Conservation (phyloP, 352 stramenopile genomes). For the Plasmopara muralis region DNA sequence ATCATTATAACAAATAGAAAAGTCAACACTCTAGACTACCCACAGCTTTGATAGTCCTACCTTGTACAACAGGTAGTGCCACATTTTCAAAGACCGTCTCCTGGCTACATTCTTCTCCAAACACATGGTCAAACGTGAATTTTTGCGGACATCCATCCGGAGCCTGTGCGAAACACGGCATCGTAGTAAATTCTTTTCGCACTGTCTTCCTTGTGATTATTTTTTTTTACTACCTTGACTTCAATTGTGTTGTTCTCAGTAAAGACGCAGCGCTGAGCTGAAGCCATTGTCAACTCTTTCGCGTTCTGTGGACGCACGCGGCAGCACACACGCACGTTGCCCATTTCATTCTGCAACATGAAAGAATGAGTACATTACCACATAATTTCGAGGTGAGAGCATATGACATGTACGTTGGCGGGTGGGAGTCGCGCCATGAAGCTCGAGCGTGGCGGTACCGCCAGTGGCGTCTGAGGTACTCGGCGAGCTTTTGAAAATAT, state of each 20-base stretch:
- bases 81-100: conserved; percentile 86
- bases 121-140: conserved; percentile 89
- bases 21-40: not conserved
- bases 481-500: conserved; percentile 13
- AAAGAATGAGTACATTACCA: not conserved
- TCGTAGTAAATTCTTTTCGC: not conserved
- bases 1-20: conserved; percentile 9
- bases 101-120: conserved; percentile 76
- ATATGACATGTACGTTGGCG: conserved; percentile 6
- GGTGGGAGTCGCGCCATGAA: conserved; percentile 23
- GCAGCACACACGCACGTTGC: conserved; percentile 79
- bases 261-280: conserved; percentile 47
- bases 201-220: not conserved
- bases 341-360: conserved; percentile 27
- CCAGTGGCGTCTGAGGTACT: conserved; percentile 5
- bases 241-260: conserved; percentile 49
- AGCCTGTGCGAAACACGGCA: conserved; percentile 21
- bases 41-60: conserved; percentile 18
- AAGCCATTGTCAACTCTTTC: conserved; percentile 65
- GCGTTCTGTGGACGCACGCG: conserved; percentile 75
- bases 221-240: conserved; percentile 40
- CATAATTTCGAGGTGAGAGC: not conserved
- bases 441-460: not conserved
- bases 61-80: conserved; percentile 82
- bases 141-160: conserved; percentile 56